Evolutionary conservation across 2,329 filamentous ascomycete genomes (phyloP).

Genomic region (Macroventuria anomochaeta): DNA sequence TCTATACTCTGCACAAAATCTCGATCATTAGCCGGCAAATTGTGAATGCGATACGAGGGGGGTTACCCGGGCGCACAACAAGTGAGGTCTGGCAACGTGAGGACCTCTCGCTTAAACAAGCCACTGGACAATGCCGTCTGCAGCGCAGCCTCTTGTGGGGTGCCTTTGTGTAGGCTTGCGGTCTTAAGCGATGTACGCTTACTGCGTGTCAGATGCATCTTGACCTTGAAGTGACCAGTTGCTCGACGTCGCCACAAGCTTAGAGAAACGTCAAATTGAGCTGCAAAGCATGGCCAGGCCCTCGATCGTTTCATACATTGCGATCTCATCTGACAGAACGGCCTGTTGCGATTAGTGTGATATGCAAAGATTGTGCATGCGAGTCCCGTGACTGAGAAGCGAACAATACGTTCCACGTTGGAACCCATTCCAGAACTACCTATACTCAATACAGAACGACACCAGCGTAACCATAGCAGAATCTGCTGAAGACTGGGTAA

Average conservation of each 20-base stretch:
- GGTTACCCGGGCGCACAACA: background rate
- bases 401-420: constrained; percentile 29
- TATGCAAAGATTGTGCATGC: constrained; percentile 4
- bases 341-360: background rate
- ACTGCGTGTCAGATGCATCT: background rate
- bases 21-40: background rate
- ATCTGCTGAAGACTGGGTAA: constrained; percentile 1
- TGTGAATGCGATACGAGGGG: background rate
- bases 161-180: background rate
- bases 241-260: background rate
- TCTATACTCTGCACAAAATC: background rate
- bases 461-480: constrained; percentile 19
- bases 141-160: background rate
- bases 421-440: constrained; percentile 41
- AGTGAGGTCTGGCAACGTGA: background rate
- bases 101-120: background rate
- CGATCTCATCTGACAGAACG: background rate
- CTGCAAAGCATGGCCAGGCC: background rate
- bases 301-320: background rate
- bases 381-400: constrained; percentile 18
- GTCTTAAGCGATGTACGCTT: background rate
- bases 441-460: constrained; percentile 43
- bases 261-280: background rate
- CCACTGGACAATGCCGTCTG: background rate
- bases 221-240: background rate